Conservation (phyloP, 768 basidiomycete species). For the Gloeophyllum trabeum region DNA sequence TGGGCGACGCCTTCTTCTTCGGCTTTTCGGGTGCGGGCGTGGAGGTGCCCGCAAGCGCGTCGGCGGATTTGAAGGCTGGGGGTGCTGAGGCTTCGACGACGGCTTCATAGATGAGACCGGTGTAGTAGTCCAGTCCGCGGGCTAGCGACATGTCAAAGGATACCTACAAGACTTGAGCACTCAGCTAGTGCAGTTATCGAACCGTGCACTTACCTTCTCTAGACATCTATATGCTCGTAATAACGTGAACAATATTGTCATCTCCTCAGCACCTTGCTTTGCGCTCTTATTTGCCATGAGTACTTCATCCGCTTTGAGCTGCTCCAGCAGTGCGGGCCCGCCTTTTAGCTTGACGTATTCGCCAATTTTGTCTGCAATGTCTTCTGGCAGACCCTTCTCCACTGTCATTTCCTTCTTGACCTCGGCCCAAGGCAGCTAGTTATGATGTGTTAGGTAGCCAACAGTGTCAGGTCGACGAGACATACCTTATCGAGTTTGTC, state of each 20-base stretch:
- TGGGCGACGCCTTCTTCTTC: slow-evolving; percentile 19
- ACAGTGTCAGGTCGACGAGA: neutral
- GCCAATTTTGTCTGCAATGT: slow-evolving; percentile 86
- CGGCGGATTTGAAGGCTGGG: slow-evolving; percentile 56
- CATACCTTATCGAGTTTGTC: slow-evolving; percentile 95
- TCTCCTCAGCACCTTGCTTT: slow-evolving; percentile 76
- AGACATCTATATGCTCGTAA: slow-evolving; percentile 72
- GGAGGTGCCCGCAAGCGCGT: slow-evolving; percentile 31
- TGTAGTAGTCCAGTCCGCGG: slow-evolving; percentile 98
- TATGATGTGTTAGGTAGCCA: slow-evolving; percentile 2
- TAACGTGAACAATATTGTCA: slow-evolving; percentile 74
- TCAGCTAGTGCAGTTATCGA: neutral
- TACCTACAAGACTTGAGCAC: slow-evolving; percentile 34
- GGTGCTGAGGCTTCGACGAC: slow-evolving; percentile 90
- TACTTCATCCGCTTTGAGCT: slow-evolving; percentile 47
- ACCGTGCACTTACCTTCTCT: slow-evolving; percentile 45
- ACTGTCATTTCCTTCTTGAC: slow-evolving; percentile 95
- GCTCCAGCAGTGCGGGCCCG: slow-evolving; percentile 64
- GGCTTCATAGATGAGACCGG: slow-evolving; percentile 97
- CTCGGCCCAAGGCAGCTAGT: slow-evolving; percentile 75
- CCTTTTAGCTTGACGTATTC: slow-evolving; percentile 96
- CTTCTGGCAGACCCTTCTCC: slow-evolving; percentile 80
- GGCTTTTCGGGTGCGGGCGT: slow-evolving; percentile 16
- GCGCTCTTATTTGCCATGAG: slow-evolving; percentile 67
- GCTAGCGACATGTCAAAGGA: slow-evolving; percentile 96